Base-by-base conservation (phyloP, 1,284 basidiomycete genomes). In the Tranzscheliella williamsii region DNA sequence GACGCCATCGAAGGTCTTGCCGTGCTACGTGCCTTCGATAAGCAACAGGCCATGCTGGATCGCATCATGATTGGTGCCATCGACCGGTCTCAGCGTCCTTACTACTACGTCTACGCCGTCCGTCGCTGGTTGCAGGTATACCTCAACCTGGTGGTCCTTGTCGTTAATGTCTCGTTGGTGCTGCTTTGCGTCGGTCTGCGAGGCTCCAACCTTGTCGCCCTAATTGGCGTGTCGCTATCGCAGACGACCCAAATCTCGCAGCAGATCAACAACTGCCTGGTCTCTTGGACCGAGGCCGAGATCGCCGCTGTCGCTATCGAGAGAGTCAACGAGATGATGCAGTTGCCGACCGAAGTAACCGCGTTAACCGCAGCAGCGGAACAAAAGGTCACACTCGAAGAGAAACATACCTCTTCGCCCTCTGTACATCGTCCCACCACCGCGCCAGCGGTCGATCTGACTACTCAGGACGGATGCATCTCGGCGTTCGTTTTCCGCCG, bases 291-390 rank as follows among this genome's bases (percentile, higher is more conserved):
- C 5, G 57, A 68, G n/a, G 53, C 69, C 11, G 78, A 79, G 47
- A 79, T 78, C 44, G 75, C 66, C 5, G 54, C 63, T 7, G 71
- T 79, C 5, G 67, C 73, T 6, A 45, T 79, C 9, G 76, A 75
- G 32, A 52, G 78, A 3, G 53, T 78, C 21, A 57, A 64, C 24
- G 69, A 75, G 38, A 49, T 77, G 21, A 56, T 55, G 12, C 40
- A 46, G 1, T 42, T 70, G 2, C 45, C 49, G 3, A 26, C 36
- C 15, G 72, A n/a, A n/a, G n/a, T n/a, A n/a, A n/a, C n/a, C n/a
- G n/a, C n/a, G n/a, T n/a, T n/a, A n/a, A n/a, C n/a, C n/a, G n/a
- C n/a, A n/a, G n/a, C n/a, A n/a, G n/a, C n/a, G n/a, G n/a, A n/a
- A n/a, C n/a, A n/a, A n/a, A n/a, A n/a, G n/a, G n/a, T n/a, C n/a